These are phyloP conservation scores for Fusarium sp. DNA, from an alignment of 2,329 filamentous ascomycete species.

Conservation along the genomic window DNA sequence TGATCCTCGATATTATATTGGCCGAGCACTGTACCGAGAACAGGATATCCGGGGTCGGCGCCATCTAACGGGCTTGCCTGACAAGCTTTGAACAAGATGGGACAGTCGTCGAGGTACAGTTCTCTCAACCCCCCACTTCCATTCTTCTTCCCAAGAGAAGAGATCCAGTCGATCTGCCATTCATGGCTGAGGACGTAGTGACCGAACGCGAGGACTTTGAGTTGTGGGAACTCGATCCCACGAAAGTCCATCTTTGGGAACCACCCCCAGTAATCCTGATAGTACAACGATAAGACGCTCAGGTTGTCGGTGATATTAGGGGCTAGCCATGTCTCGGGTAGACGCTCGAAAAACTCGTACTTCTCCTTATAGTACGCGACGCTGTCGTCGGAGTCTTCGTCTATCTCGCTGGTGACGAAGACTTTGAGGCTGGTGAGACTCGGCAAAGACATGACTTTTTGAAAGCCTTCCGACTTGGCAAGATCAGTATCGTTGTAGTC, in stretches of 20 bases:
- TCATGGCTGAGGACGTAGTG: constrained; percentile 61
- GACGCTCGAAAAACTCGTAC: constrained; percentile 38
- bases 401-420: background rate
- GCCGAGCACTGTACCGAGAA: background rate
- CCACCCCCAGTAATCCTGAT: constrained; percentile 56
- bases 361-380: constrained; percentile 9
- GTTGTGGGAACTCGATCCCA: constrained; percentile 53
- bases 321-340: constrained; percentile 39
- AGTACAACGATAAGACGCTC: constrained; percentile 57
- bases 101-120: constrained; percentile 61
- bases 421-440: constrained; percentile 29
- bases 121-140: constrained; percentile 50
- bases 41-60: constrained; percentile 16
- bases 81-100: constrained; percentile 48
- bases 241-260: constrained; percentile 57
- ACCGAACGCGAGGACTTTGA: constrained; percentile 58
- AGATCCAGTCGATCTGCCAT: constrained; percentile 64
- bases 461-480: constrained; percentile 16
- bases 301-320: constrained; percentile 37
- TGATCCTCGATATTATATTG: background rate
- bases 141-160: constrained; percentile 51
- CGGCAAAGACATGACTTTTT: background rate
- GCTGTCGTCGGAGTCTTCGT: background rate
- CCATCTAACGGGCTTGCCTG: constrained; percentile 1
- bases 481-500: constrained; percentile 14